Percentiles rank a stretch among this genome's conserved stretches.
Conservation (phyloP, 495 filamentous ascomycete species). For the Podospora anserina region DNA sequence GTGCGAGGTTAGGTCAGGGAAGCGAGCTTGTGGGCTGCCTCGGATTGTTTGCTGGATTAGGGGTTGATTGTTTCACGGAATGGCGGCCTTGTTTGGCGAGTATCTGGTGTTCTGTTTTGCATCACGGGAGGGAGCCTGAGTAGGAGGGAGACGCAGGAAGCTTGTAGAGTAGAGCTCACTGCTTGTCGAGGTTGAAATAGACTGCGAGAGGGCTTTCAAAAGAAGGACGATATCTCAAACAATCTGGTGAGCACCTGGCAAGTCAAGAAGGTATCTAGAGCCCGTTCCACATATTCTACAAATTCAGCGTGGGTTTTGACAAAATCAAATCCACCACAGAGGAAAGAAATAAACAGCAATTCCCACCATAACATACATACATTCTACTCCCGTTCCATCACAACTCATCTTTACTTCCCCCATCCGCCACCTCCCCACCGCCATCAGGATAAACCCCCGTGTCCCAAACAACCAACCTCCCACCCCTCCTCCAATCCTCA, state of each 20-base stretch:
- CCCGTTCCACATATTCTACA: too few relatives aligned
- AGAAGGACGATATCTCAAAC: too few relatives aligned
- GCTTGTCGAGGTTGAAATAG: too few relatives aligned
- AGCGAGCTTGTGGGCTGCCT: background rate
- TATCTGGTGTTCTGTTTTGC: background rate
- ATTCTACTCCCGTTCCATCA: conserved; percentile 1
- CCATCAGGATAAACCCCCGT: conserved; percentile 35
- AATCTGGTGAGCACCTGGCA: too few relatives aligned
- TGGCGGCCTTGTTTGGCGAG: background rate
- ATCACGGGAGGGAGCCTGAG: too few relatives aligned
- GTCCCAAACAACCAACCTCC: conserved; percentile 81
- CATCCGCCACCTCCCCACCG: too few relatives aligned
- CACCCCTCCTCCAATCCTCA: conserved; percentile 79
- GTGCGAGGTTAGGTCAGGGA: background rate
- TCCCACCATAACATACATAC: background rate
- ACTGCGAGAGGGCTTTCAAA: too few relatives aligned
- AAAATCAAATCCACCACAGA: too few relatives aligned
- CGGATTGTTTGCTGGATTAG: background rate
- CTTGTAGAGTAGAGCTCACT: background rate
- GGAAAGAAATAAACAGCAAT: too few relatives aligned
- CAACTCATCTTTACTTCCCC: background rate
- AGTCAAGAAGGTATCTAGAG: too few relatives aligned
- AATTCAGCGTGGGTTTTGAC: too few relatives aligned
- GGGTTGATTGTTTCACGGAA: background rate
- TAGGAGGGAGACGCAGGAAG: too few relatives aligned